phyloP scores from a whole-genome alignment of 1,284 basidiomycete genomes.

The Coniferiporia weirii region DNA sequence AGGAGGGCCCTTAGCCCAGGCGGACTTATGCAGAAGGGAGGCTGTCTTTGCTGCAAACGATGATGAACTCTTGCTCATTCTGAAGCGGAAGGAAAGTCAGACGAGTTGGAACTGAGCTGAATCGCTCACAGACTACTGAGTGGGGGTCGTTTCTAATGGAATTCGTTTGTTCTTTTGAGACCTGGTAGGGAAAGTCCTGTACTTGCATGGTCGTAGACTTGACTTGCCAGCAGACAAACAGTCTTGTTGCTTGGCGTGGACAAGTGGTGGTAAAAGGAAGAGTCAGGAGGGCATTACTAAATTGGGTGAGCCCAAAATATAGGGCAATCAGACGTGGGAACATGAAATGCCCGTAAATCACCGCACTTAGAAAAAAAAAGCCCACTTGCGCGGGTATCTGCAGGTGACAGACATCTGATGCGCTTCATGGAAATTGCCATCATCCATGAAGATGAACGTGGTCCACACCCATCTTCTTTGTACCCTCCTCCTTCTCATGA shows the following conservation, averaged over 20 bases:
- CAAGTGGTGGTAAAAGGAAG: constrained; percentile 4
- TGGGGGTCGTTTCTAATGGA: constrained; percentile 12
- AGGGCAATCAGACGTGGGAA: no score
- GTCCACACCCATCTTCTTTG: no score
- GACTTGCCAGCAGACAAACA: constrained; percentile 84
- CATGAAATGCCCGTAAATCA: no score
- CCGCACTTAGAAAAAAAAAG: no score
- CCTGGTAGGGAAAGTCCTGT: constrained; percentile 5
- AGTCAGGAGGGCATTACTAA: no score
- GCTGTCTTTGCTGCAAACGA: constrained; percentile 64
- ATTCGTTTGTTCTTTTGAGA: constrained; percentile 15
- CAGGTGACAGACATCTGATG: no score
- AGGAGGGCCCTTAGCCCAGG: constrained; percentile 80
- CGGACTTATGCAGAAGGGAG: constrained; percentile 69
- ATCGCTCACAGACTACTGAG: constrained; percentile 47
- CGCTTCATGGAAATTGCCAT: no score
- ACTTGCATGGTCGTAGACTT: constrained; percentile 66
- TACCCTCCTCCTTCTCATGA: no score
- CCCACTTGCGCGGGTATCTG: no score
- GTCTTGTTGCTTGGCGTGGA: constrained; percentile 25
- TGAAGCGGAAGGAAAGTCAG: constrained; percentile 25
- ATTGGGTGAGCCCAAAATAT: no score
- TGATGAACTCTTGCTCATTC: constrained; percentile 85
- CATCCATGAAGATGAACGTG: no score
- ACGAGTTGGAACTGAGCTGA: constrained; percentile 19